Conservation (phyloP, 371 early-diverging fungal genomes). For the Lichtheimia ornata region DNA sequence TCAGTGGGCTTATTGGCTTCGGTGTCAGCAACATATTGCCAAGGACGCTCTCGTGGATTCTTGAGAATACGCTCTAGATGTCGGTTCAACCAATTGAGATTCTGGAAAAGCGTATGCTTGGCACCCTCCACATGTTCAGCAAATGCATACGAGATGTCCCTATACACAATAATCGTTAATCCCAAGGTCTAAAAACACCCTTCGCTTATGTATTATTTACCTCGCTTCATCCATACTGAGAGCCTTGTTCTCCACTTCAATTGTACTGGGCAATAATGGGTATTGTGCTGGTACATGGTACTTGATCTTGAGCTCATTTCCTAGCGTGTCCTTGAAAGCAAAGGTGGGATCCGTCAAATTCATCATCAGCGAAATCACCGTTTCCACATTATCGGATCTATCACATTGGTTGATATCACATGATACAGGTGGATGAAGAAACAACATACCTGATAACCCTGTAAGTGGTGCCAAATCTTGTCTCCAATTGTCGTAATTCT, state of each 20-base stretch:
- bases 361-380: constrained; percentile 15
- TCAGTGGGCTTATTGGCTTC: neutral
- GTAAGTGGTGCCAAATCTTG: constrained; percentile 49
- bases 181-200: neutral
- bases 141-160: constrained; percentile 55
- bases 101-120: constrained; percentile 50
- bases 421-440: neutral
- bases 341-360: constrained; percentile 39
- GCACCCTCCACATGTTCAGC: constrained; percentile 36
- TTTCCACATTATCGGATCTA: constrained; percentile 8
- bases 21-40: constrained; percentile 1
- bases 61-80: constrained; percentile 34
- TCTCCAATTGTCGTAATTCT: constrained; percentile 33
- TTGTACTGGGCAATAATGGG: constrained; percentile 51
- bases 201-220: constrained; percentile 15
- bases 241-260: constrained; percentile 48
- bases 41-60: constrained; percentile 19
- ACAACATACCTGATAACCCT: constrained; percentile 24
- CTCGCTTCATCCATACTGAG: constrained; percentile 43
- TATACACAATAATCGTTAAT: constrained; percentile 7
- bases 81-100: constrained; percentile 69
- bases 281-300: constrained; percentile 50
- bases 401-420: neutral
- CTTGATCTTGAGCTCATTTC: constrained; percentile 27
- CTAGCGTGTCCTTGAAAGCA: constrained; percentile 25